These are phyloP conservation scores for Yamadazyma atmosphaerica DNA, from an alignment of 1,139 yeast species.

Conservation along the genomic window DNA sequence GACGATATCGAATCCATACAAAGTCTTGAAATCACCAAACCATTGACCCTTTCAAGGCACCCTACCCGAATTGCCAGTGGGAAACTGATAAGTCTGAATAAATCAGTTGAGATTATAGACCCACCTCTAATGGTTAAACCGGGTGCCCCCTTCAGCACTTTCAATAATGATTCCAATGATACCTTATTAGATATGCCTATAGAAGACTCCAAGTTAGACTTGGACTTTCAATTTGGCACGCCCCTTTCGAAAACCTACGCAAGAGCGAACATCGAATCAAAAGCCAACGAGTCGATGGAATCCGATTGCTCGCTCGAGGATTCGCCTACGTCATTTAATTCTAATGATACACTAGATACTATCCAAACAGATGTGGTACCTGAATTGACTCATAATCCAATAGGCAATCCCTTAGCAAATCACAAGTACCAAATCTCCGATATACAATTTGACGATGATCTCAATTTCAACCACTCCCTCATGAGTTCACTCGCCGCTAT, in stretches of 20 bases:
- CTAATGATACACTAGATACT: constrained; percentile 10
- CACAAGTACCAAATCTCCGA: constrained; percentile 12
- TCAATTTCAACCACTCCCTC: constrained; percentile 8
- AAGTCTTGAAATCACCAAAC: constrained; percentile 19
- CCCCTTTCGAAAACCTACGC: no score
- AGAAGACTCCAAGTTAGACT: constrained; percentile 10
- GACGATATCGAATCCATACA: constrained; percentile 13
- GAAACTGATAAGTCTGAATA: neutral
- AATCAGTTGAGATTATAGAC: constrained; percentile 6
- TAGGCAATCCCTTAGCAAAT: constrained; percentile 4
- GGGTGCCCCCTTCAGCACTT: constrained; percentile 4
- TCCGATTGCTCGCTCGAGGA: neutral
- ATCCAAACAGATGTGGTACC: constrained; percentile 10
- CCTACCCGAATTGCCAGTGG: constrained; percentile 10
- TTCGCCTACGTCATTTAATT: constrained; percentile 10
- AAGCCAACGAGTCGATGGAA: no score
- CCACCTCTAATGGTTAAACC: neutral
- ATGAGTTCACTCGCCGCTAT: constrained; percentile 1
- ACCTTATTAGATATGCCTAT: constrained; percentile 17
- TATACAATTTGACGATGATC: constrained; percentile 11
- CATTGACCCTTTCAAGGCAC: constrained; percentile 25
- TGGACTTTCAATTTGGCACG: constrained; percentile 8
- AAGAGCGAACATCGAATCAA: no score
- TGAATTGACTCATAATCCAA: constrained; percentile 4
- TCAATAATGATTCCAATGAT: constrained; percentile 18